These are phyloP conservation scores for Nevesoporus exiguus DNA, from an alignment of 768 basidiomycete genomes.

Conservation along the genomic window DNA sequence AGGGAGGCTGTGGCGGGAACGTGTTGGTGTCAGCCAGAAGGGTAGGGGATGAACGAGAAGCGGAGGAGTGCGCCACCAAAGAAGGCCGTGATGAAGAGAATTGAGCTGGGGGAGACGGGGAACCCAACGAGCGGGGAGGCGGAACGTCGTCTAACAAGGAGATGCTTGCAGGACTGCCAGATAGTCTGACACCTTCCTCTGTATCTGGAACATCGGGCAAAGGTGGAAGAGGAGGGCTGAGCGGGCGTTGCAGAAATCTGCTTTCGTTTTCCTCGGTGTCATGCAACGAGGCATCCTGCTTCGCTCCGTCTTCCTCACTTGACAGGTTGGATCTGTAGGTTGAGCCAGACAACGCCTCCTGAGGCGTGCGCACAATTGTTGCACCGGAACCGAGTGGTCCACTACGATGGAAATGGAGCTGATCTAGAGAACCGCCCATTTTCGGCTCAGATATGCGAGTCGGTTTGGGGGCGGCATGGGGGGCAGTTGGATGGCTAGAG, in stretches of 20 bases:
- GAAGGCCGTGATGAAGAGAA: constrained; percentile 37
- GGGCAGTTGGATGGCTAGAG: constrained; percentile 18
- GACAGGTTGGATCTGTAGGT: constrained; percentile 2
- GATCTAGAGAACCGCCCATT: constrained; percentile 32
- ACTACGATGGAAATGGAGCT: constrained; percentile 32
- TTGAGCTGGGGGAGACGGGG: constrained; percentile 26
- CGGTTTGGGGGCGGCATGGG: constrained; percentile 37
- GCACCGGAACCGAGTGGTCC: constrained; percentile 69
- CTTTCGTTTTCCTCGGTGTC: constrained; percentile 15
- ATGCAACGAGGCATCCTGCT: constrained; percentile 7
- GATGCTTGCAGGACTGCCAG: constrained; percentile 21
- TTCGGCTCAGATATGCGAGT: constrained; percentile 45
- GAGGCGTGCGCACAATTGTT: constrained; percentile 72
- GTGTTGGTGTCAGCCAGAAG: constrained; percentile 44
- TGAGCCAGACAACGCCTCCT: constrained; percentile 59
- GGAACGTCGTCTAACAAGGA: constrained; percentile 22
- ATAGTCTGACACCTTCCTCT: background rate
- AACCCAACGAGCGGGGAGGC: constrained; percentile 34
- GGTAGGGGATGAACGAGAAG: constrained; percentile 46
- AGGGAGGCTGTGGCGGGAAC: constrained; percentile 51
- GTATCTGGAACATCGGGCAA: constrained; percentile 34
- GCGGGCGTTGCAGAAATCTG: constrained; percentile 30
- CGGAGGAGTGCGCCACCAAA: constrained; percentile 30
- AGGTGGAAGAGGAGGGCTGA: constrained; percentile 53
- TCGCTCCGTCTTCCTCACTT: constrained; percentile 11